Conservation (phyloP, 2,329 filamentous ascomycete genomes). For the Tolypocladium capitatum region DNA sequence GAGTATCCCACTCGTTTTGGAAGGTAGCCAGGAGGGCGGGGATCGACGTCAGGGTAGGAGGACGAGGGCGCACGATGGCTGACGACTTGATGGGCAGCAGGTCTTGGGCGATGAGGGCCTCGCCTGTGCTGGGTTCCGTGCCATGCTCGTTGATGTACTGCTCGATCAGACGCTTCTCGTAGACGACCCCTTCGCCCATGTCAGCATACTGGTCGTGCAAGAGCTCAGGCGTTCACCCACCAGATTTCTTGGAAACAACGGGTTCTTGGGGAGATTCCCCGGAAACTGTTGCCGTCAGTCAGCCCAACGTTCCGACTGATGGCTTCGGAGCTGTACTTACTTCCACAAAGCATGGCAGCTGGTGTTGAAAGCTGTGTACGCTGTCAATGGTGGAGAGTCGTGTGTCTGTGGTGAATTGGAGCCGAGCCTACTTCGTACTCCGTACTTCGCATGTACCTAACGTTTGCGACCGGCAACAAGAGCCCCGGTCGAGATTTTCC, state of each 20-base stretch:
- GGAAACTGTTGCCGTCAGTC: conserved; percentile 50
- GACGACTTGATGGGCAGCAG: conserved; percentile 76
- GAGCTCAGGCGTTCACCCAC: conserved; percentile 33
- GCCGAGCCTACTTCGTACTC: not conserved
- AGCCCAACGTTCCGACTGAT: not conserved
- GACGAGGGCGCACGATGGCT: conserved; percentile 73
- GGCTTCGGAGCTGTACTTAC: conserved; percentile 15
- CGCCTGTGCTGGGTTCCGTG: conserved; percentile 80
- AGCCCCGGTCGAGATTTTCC: conserved; percentile 11
- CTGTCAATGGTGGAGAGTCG: conserved; percentile 5
- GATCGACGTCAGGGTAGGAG: conserved; percentile 89
- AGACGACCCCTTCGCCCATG: conserved; percentile 55
- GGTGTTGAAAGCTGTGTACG: conserved; percentile 10
- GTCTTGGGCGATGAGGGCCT: conserved; percentile 72
- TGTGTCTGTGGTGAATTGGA: not conserved
- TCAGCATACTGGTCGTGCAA: not conserved
- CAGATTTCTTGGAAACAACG: conserved; percentile 88
- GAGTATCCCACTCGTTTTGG: conserved; percentile 95
- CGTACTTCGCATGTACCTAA: no score
- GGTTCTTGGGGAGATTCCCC: conserved; percentile 92
- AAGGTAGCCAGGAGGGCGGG: conserved; percentile 87
- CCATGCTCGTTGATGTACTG: conserved; percentile 88
- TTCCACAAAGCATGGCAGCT: conserved; percentile 35
- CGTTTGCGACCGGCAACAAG: conserved; percentile 1
- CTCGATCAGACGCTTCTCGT: conserved; percentile 90